Base-by-base conservation (phyloP, 2,329 filamentous ascomycete species). In the Proliferodiscus dingleyae region DNA sequence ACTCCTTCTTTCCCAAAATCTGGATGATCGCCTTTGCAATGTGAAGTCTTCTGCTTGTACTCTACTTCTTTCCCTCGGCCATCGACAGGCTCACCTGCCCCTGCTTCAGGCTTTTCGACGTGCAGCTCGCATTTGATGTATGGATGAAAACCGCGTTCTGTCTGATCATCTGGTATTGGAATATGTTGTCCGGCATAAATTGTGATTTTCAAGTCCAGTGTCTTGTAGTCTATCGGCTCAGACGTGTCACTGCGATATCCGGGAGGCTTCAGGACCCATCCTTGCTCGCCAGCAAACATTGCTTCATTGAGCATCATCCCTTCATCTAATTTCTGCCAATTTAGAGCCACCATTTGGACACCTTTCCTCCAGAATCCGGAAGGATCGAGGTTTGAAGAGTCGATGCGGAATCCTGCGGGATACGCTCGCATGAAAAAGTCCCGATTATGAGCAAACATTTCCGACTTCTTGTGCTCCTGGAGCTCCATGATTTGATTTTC, bases 251-350 rank as follows among this genome's bases (percentile, higher is more conserved):
- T 72, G 48, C 81, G 83, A 64, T 89, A 93, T 13, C 84, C 84
- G 24, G 74, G 64, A 0, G 90, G 89, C 66, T 96, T 96, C 50
- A 93, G 73, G 2, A 90, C 80, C 87, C 88, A 96, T 32, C 91
- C 90, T 33, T 78, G 71, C 41, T 87, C 85, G 8, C 81, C 86
- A 2, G 81, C 77, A 66, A 95, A 95, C 88, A 95, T 93, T 56
- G 81, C 90, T 61, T 93, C 83, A 61, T 96, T 96, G 11, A 95
- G 76, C 91, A 96, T 96, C 83, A 94, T 94, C 24, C 88, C 89
- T 56, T 88, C 85, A 60, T 96, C 89, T 65, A 86, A 83, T 50
- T 83, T 84, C 66, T 97, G 90, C 88, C 90, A 97, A 68, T 96
- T 96, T 50, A 97, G 71, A 0, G 90, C 90, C 1, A 94, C 89